Base-by-base conservation (phyloP, 1,284 basidiomycete species). In the Ganoderma meredithae region DNA sequence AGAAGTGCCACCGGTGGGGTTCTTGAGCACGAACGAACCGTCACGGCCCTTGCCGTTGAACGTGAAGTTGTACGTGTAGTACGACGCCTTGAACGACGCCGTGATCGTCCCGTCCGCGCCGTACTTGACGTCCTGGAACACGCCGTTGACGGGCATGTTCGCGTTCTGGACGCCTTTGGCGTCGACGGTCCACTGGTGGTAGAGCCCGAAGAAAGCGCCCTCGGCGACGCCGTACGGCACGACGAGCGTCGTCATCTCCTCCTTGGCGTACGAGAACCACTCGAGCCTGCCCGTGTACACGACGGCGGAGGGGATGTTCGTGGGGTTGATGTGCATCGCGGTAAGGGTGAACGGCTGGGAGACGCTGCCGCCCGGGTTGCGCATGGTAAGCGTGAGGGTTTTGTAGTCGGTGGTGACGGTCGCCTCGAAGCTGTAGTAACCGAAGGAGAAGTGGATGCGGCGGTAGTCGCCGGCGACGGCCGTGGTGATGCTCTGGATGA, bases 171-270 rank as follows among this genome's bases (percentile, higher is more conserved):
- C 39, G 10, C 52, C 65, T 3, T 52, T 7, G 6, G n/a, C 61
- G 61, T 63, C 53, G 27, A 33, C 44, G 12, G 61, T 63, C 65
- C 65, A 67, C 55, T 67, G 19, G 40, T 44, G 33, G 33, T 67
- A 67, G 17, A 67, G 43, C n/a, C 65, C 65, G 39, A 67, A 62
- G 31, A 53, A 62, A 17, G 15, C 27, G 25, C 60, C 61, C 17
- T 63, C 41, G 7, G 52, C 19, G 15, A 67, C 41, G 53, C 65
- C 65, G 36, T 39, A 27, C n/a, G 65, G 61, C 12, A 63, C 31
- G 40, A 63, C 65, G 65, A 67, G 60, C 19, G 65, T 63, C 39
- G 58, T 44, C 65, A 67, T 63, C 65, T 67, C 65, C 31, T 52
- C 33, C 22, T 31, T 39, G 10, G 65, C 65, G 36, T 67, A 63